Evolutionary conservation across 2,329 filamentous ascomycete genomes (phyloP).

Genomic region (Xylariaceae sp.): DNA sequence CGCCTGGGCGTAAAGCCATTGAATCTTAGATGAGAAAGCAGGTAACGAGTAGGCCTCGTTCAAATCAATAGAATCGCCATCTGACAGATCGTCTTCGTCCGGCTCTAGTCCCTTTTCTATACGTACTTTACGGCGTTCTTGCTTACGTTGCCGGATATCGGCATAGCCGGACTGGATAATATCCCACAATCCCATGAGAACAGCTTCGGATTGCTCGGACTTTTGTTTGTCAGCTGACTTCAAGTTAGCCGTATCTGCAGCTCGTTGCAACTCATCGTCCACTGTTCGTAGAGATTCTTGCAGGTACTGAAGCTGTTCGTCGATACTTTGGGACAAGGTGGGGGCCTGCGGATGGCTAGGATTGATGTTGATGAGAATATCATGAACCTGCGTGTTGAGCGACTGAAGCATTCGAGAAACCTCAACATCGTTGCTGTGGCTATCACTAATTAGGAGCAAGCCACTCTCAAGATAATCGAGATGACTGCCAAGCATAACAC

Average conservation of each 20-base stretch:
- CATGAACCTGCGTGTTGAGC: slow-evolving; percentile 69
- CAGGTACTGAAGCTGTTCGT: slow-evolving; percentile 72
- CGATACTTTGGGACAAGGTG: slow-evolving; percentile 59
- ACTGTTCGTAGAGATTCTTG: slow-evolving; percentile 63
- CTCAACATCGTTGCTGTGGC: slow-evolving; percentile 54
- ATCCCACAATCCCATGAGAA: slow-evolving; percentile 62
- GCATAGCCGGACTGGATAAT: slow-evolving; percentile 62
- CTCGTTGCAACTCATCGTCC: slow-evolving; percentile 50
- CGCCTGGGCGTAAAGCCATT: slow-evolving; percentile 78
- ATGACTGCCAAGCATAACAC: slow-evolving; percentile 59
- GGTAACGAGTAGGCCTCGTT: slow-evolving; percentile 72
- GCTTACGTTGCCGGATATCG: slow-evolving; percentile 59
- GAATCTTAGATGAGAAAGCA: slow-evolving; percentile 79
- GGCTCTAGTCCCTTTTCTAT: slow-evolving; percentile 62
- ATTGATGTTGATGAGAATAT: slow-evolving; percentile 57
- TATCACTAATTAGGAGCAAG: slow-evolving; percentile 64
- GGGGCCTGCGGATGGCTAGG: slow-evolving; percentile 64
- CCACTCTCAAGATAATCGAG: slow-evolving; percentile 74
- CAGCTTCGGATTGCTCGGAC: slow-evolving; percentile 61
- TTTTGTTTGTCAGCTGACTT: slow-evolving; percentile 46
- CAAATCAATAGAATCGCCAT: slow-evolving; percentile 63
- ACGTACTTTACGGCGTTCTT: slow-evolving; percentile 58
- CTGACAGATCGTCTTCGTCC: slow-evolving; percentile 67
- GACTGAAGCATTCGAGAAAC: slow-evolving; percentile 62
- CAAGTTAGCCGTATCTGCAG: slow-evolving; percentile 40